Base-by-base conservation (phyloP, 257 asterid species). In the Ajuga chamaepitys region DNA sequence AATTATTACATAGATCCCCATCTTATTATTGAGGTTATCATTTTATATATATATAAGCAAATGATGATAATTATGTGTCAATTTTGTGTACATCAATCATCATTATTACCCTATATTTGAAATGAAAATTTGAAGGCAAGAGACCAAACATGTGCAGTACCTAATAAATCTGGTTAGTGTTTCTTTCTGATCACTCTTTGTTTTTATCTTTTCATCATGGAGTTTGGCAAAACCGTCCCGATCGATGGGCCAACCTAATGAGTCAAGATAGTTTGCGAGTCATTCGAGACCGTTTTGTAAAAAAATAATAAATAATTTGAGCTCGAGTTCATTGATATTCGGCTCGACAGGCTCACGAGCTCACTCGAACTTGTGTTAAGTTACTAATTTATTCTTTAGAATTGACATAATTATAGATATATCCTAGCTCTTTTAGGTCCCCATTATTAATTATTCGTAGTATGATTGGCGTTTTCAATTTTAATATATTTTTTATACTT, bases 61-160 rank as follows among this genome's bases (percentile, higher is more conserved):
- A 26, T 57, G 30, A 28, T 46, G 54, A 44, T 63, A 9, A 14
- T 11, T 22, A 54, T 55, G 28, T 53, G 45, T 24, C 63, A 59
- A 44, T 65, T 44, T 46, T 45, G 64, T 26, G 61, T 9, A 13
- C 58, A 35, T 60, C n/a, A 25, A 14, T 45, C 5, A 4, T 45
- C 14, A 45, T 40, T 14, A 45, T 45, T 45, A 45, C 22, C 1
- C 5, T 4, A 26, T 54, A 54, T n/a, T 28, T 26, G 14, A 11
- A 9, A 1, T 1, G 0, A 11, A 40, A 40, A 11, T 4, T 6
- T 35, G 40, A 16, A 34, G 59, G 45, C 41, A 75, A 12, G 25
- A 47, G 38, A 72, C 67, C 72, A 58, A 54, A 53, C 81, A 79
- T 75, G 77, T 75, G 81, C 70, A 47, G 22, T 18, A 35, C 70